Base-by-base conservation (phyloP, 2,329 filamentous ascomycete genomes). In the Fusarium domesticum region DNA sequence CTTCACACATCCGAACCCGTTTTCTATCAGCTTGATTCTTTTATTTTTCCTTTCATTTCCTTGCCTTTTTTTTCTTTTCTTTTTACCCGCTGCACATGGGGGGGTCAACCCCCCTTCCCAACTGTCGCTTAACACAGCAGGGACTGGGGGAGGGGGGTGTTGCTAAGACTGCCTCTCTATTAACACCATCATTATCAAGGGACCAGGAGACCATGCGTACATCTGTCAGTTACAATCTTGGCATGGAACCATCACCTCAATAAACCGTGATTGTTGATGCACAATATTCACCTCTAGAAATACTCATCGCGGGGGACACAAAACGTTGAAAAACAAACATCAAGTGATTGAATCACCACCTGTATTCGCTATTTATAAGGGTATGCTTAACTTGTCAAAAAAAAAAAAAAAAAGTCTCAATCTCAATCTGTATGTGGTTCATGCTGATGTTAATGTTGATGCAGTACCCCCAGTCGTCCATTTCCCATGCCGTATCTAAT, bases 291-390 rank as follows among this genome's bases (percentile, higher is more conserved):
- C n/a, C n/a, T n/a, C n/a, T n/a, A n/a, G n/a, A n/a, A n/a, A n/a
- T n/a, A n/a, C n/a, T n/a, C n/a, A n/a, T n/a, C n/a, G n/a, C n/a
- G n/a, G n/a, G n/a, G n/a, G n/a, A n/a, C n/a, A n/a, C n/a, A n/a
- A n/a, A n/a, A n/a, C n/a, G n/a, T n/a, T n/a, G n/a, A n/a, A n/a
- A n/a, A n/a, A n/a, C n/a, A n/a, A n/a, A n/a, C n/a, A n/a, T n/a
- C n/a, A 45, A 16, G 11, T 37, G 16, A 30, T 28, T 33, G 19
- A 37, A 41, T 51, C 33, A 48, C 37, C 37, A 41, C 32, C 30
- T 39, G 33, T 47, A 15, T 18, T 47, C 30, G 40, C 44, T 48
- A 37, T 3, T 16, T 33, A 33, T 7, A 4, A 33, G n/a, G n/a
- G n/a, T 33, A 33, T 15, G 31, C 31, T 16, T 33, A 15, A 15